Evolutionary conservation across 371 early-diverging fungal species (phyloP), one percentile per base, ranked within the genome.

Genomic region (Coemansia sp.): DNA sequence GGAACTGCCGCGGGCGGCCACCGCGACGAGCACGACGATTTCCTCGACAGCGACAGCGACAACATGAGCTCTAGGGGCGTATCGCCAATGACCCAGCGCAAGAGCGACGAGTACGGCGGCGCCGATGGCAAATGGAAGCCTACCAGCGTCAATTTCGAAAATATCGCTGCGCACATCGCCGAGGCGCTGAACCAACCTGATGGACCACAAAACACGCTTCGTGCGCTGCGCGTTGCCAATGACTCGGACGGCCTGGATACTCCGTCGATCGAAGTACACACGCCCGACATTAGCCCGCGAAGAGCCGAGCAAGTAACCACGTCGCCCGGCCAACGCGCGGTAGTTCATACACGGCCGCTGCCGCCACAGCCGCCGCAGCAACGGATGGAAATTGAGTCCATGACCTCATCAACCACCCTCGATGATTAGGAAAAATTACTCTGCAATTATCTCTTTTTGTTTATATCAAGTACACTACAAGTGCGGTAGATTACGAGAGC

Each of bases 41-140:
- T 69, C 39, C 48, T 72, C 39, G 74, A 72, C 29, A 64, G 64
- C 64, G 72, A 69, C 55, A 69, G 65, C 38, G 69, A 72, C n/a
- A 47, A 34, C 16, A 32, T 31, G 50, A 50, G 59, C 48, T 59
- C 50, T 7, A 29, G 7, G 7, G 58, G 48, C 12, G 48, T 47
- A 6, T 48, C 58, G 36, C 58, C 58, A 5, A 7, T 14, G 9
- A 54, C 56, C 16, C 52, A 6, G 3, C 33, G 3, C 8, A 32
- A 40, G 2, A 36, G 9, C 10, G 43, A 29, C n/a, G 55, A 39
- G 24, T 24, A 24, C 24, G 24, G 24, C 24, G 24, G 24, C 32
- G 18, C 4, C 14, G 24, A 40, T 5, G 29, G 31, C 32, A 16
- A 43, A 14, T 62, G 58, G 67, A 68, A 48, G 51, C 63, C 72